Evolutionary conservation across 2,329 filamentous ascomycete species (phyloP), one percentile per base, ranked within the genome.

Genomic region (Ascochyta pisi): DNA sequence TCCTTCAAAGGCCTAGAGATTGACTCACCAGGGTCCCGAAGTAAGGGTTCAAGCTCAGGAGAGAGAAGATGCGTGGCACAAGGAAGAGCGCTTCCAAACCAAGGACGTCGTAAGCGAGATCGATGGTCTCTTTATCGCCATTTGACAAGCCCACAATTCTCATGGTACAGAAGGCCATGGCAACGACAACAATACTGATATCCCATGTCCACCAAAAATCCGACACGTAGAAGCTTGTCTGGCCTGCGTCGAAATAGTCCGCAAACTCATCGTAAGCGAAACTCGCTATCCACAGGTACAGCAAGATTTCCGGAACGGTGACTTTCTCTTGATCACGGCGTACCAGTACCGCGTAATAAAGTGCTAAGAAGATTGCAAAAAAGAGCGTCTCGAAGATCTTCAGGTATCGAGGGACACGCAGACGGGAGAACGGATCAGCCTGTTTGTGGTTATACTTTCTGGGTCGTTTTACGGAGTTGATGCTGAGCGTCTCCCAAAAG

Each of bases 271-370:
- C 92, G 69, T 95, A 96, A 35, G 90, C 86, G 78, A 96, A 96
- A 7, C 91, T 89, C 4, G 87, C 87, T 64, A 96, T 89, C 90
- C 92, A 96, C 46, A 96, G 76, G 71, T 94, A 95, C 38, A 97
- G 83, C 15, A 91, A 70, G 2, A 89, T 77, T 73, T 97, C 92
- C 16, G 87, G 79, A 0, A 81, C 70, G 0, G 89, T 91, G 49
- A 96, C 85, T 26, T 81, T 79, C 16, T 82, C 80, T 8, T 86
- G 83, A 62, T 89, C 86, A 58, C 90, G 83, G 63, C 91, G 86
- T 41, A 96, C 84, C 29, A 96, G 82, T 0, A 96, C 92, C n/a
- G 86, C 83, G 69, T 96, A 97, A 76, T 96, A 97, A 6, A 97
- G 79, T 24, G 84, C 82, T 37, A 97, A 78, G 66, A 96, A 93